Conservation (phyloP, 495 filamentous ascomycete species). For the Penicillium riverlandense region DNA sequence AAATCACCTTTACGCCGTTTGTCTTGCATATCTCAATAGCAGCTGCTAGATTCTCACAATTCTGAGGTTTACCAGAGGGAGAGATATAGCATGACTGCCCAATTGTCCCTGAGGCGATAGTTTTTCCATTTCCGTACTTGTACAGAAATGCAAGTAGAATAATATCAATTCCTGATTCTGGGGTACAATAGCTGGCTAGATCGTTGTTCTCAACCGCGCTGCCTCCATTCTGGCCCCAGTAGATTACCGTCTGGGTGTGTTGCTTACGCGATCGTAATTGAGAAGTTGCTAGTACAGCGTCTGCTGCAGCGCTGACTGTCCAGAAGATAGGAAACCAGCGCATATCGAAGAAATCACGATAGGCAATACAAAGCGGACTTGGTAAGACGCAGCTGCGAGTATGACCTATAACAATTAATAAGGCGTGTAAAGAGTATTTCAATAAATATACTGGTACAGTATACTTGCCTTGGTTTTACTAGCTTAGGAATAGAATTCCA, state of each 20-base stretch:
- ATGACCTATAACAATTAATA: too few species aligned
- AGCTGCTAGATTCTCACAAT: slow-evolving; percentile 37
- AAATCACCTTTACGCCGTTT: slow-evolving; percentile 40
- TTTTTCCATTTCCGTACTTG: slow-evolving; percentile 23
- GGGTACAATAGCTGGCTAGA: slow-evolving; percentile 29
- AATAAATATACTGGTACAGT: too few species aligned
- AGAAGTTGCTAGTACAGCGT: too few species aligned
- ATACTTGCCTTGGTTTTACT: too few species aligned
- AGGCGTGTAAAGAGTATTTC: too few species aligned
- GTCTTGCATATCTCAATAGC: slow-evolving; percentile 45
- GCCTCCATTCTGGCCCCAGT: slow-evolving; percentile 38
- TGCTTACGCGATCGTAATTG: too few species aligned
- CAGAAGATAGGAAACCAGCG: too few species aligned
- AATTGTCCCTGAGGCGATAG: slow-evolving; percentile 18
- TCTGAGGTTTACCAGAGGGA: slow-evolving; percentile 12
- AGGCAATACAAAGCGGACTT: too few species aligned
- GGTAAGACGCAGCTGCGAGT: too few species aligned
- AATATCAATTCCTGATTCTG: slow-evolving; percentile 36
- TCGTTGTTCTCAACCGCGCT: slow-evolving; percentile 33
- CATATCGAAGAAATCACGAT: too few species aligned
- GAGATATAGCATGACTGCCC: slow-evolving; percentile 17
- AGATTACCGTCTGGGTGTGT: slow-evolving; percentile 25
- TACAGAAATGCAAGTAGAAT: slow-evolving; percentile 50
- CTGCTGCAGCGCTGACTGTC: too few species aligned
- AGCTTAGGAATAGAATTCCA: too few species aligned